These are phyloP conservation scores for Gilbertella persicaria DNA, from an alignment of 371 early-diverging fungal genomes.

Conservation along the genomic window DNA sequence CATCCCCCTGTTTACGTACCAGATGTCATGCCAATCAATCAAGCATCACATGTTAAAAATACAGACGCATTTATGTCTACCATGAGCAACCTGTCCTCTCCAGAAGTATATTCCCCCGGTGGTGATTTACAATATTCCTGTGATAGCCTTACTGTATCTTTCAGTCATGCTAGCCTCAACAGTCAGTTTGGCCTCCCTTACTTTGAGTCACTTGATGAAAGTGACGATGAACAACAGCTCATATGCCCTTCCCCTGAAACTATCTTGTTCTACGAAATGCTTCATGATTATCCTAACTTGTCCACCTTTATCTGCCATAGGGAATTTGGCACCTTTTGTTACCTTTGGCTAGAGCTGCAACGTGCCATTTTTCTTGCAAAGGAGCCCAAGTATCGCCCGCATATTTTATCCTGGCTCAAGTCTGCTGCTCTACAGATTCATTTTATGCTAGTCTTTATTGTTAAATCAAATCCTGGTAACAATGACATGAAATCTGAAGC, in stretches of 20 bases:
- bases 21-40: too few relatives aligned
- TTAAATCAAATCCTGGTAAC: neutral
- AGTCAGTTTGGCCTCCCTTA: neutral
- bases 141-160: neutral
- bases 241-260: neutral
- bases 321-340: constrained; percentile 24
- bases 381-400: constrained; percentile 6
- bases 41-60: too few relatives aligned
- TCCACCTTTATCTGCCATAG: constrained; percentile 26
- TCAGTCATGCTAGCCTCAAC: neutral
- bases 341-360: constrained; percentile 33
- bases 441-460: constrained; percentile 3
- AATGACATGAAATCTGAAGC: constrained; percentile 8
- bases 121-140: neutral
- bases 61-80: too few relatives aligned
- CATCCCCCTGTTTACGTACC: too few relatives aligned
- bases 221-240: neutral
- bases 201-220: neutral
- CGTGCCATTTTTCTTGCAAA: constrained; percentile 18
- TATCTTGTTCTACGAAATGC: constrained; percentile 11
- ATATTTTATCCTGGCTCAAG: constrained; percentile 18
- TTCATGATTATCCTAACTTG: constrained; percentile 31
- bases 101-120: too few relatives aligned
- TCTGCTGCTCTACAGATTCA: constrained; percentile 15
- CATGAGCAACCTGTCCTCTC: too few relatives aligned